Conservation (phyloP, 2,329 filamentous ascomycete species). For the Salinomyces thailandicus region DNA sequence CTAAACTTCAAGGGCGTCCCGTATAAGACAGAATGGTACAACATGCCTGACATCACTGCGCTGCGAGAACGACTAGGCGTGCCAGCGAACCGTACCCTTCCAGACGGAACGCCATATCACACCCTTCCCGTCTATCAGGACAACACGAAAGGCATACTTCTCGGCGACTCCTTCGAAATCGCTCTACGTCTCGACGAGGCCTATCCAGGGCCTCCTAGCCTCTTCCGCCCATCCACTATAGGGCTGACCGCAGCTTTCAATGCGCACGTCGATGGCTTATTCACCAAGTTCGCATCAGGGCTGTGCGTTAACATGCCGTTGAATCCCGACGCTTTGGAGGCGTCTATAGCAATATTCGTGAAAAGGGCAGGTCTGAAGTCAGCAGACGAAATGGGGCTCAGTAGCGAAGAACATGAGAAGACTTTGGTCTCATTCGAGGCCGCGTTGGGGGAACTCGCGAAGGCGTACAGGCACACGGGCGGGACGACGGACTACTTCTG, state of each 20-base stretch:
- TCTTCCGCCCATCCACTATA: conserved; percentile 37
- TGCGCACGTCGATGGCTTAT: conserved; percentile 43
- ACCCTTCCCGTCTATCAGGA: conserved; percentile 51
- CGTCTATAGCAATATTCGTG: conserved; percentile 38
- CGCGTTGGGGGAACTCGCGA: conserved; percentile 34
- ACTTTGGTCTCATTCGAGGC: conserved; percentile 32
- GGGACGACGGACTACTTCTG: conserved; percentile 19
- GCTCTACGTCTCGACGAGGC: conserved; percentile 47
- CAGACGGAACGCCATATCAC: conserved; percentile 47
- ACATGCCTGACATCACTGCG: conserved; percentile 41
- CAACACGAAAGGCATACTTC: conserved; percentile 25
- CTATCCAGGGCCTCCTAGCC: conserved; percentile 39
- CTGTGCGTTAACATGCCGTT: conserved; percentile 41
- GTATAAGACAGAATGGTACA: conserved; percentile 44
- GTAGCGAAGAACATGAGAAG: conserved; percentile 31
- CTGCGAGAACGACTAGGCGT: conserved; percentile 40
- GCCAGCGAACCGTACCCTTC: conserved; percentile 43
- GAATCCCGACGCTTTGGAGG: conserved; percentile 39
- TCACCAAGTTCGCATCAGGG: conserved; percentile 33
- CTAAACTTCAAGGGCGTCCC: conserved; percentile 41
- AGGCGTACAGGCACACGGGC: conserved; percentile 31
- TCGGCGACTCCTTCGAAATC: conserved; percentile 59
- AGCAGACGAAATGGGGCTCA: conserved; percentile 35
- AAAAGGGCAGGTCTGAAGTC: conserved; percentile 33
- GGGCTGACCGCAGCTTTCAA: conserved; percentile 42